Evolutionary conservation across 768 basidiomycete genomes (phyloP), one percentile per base, ranked within the genome.

Genomic region (Pleurotus sapidus): DNA sequence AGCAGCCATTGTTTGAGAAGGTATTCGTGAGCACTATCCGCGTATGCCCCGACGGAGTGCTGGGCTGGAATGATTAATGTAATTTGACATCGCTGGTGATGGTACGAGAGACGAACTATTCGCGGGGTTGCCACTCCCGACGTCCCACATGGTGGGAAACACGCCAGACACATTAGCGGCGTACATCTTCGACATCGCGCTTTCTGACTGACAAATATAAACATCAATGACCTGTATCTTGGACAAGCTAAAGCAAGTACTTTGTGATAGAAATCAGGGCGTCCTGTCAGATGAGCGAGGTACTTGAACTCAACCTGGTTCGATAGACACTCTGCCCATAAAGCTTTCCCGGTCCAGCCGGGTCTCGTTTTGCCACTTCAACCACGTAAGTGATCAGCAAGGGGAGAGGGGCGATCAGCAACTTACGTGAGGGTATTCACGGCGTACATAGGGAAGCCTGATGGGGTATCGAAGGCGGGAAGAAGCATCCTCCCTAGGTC

Each of bases 271-370:
- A 87, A 88, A 43, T 80, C 78, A 30, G 79, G 72, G 57, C 88
- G 83, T 6, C 87, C 88, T 1, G 90, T 93, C 3, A 88, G 67
- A 66, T 89, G 83, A 3, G 88, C 88, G 0, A 94, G 78, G 61
- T 92, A 93, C 87, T 93, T 56, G 81, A 70, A 85, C 73, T 91
- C 89, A 58, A 91, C 71, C 66, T 90, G 87, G 59, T 86, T 81
- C 57, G 83, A 86, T 27, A 75, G 61, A 1, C 72, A 72, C 61
- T 77, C 76, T 7, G 77, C 62, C 74, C 73, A 78, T 7, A 77
- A 61, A 11, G 69, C 70, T 2, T 40, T 61, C 55, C 57, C 65
- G 39, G 55, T 76, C 71, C 65, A 73, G 60, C 65, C 76, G 58
- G 38, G 64, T 55, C 30, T 68, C 60, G 60, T 72, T 50, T 73